Evolutionary conservation across 768 basidiomycete species (phyloP).

Genomic region (Tylopilus intermedius): DNA sequence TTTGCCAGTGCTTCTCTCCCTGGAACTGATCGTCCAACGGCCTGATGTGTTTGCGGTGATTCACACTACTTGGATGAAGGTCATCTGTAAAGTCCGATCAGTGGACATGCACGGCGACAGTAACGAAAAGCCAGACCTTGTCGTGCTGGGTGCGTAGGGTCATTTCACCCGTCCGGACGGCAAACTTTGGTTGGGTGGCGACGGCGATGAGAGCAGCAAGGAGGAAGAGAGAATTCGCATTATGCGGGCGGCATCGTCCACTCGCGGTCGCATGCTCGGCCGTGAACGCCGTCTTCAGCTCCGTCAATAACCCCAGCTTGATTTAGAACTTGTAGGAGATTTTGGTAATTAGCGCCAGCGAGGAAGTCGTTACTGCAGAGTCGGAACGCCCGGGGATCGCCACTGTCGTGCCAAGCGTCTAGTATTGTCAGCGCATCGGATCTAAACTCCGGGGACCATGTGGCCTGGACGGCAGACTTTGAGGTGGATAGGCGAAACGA

Average conservation of each 20-base stretch:
- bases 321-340: constrained; percentile 72
- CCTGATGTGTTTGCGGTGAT: constrained; percentile 53
- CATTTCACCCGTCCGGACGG: constrained; percentile 65
- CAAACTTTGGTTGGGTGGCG: constrained; percentile 88
- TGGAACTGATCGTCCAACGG: constrained; percentile 16
- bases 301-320: constrained; percentile 78
- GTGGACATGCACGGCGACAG: constrained; percentile 2
- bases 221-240: constrained; percentile 70
- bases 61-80: constrained; percentile 81
- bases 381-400: constrained; percentile 58
- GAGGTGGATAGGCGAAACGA: constrained; percentile 74
- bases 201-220: constrained; percentile 80
- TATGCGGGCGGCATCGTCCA: constrained; percentile 55
- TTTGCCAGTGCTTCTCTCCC: constrained; percentile 51
- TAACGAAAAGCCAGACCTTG: constrained; percentile 52
- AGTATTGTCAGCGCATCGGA: constrained; percentile 81
- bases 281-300: constrained; percentile 57
- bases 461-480: constrained; percentile 67
- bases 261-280: constrained; percentile 30
- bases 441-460: constrained; percentile 79
- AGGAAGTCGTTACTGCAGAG: constrained; percentile 87
- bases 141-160: constrained; percentile 72
- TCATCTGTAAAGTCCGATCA: constrained; percentile 41
- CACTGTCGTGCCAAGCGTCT: constrained; percentile 64
- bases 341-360: constrained; percentile 73